Base-by-base conservation (phyloP, 257 asterid genomes). In the Euphrasia confusa region DNA sequence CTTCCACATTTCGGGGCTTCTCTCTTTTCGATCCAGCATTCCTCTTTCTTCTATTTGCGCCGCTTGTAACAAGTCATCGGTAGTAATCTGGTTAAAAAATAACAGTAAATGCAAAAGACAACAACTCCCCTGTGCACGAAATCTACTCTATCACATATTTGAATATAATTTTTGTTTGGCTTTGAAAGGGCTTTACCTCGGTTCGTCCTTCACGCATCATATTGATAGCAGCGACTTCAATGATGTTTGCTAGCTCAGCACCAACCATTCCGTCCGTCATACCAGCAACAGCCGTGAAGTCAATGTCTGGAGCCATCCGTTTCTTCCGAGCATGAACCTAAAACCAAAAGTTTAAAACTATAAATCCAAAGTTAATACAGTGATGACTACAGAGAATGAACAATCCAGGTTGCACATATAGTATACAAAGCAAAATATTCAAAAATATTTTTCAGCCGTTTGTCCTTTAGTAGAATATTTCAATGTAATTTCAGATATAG, bases 31-130 rank as follows among this genome's bases (percentile, higher is more conserved):
- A 60, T 89, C 96, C 55, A 84, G 83, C 94, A 83, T 78, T 62
- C 99, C 97, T 61, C 86, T 72, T 76, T 93, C 97, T 84, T 93
- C 99, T 71, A 93, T 82, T 85, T 93, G 95, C 37, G 96, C 99
- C 72, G 99, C 97, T 93, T 89, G 99, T 72, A 93, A 68, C 82
- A 93, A 75, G 72, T 89, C 97, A 74, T 89, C 97, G 39, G 95
- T 93, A 14, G 97, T 93, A 73, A 93, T 93, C 99, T 93, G 69
- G 77, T 70, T 59, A 44, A 80, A 63, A 52, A 15, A 17, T 48
- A 48, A 48, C 15, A 54, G 14, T 37, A 42, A 55, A 32, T 40
- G 27, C 32, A 45, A 32, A 53, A 54, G 24, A 49, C 10, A 49
- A 15, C 9, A n/a, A 49, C n/a, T 45, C 3, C 50, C 5, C n/a